Evolutionary conservation across 163 green algal species (phyloP).

Genomic region (Chloromonas sp.): DNA sequence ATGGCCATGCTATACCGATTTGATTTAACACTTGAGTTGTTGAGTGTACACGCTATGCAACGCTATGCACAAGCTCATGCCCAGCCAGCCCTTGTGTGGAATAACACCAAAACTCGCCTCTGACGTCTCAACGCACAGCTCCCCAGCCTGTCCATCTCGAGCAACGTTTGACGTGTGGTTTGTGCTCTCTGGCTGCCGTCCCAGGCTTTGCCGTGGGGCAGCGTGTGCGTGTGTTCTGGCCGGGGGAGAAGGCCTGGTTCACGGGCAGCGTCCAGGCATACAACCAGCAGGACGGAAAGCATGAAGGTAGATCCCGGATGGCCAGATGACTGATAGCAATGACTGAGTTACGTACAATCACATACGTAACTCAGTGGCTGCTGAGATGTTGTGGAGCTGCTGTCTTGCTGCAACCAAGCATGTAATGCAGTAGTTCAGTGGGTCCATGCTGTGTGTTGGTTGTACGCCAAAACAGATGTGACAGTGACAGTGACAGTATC

Average conservation of each 20-base stretch:
- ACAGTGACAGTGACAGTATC: background rate
- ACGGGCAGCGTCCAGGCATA: background rate
- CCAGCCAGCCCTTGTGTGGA: too few relatives aligned
- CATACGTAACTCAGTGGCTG: background rate
- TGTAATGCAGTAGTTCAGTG: background rate
- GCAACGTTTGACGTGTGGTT: too few relatives aligned
- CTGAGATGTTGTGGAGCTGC: background rate
- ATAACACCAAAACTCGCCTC: too few relatives aligned
- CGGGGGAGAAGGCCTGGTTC: background rate
- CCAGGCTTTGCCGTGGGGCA: too few relatives aligned
- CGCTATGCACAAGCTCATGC: too few relatives aligned
- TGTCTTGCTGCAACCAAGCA: background rate
- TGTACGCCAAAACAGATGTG: background rate
- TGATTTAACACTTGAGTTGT: too few relatives aligned
- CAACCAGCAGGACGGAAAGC: background rate
- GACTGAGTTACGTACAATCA: background rate
- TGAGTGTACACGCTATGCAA: too few relatives aligned
- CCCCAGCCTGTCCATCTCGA: too few relatives aligned
- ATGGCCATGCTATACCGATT: too few relatives aligned
- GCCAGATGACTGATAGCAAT: too few relatives aligned
- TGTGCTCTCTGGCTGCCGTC: too few relatives aligned
- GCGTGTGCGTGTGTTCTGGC: background rate
- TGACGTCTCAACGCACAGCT: too few relatives aligned
- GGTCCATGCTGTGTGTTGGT: background rate
- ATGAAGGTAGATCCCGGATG: background rate